Evolutionary conservation across 257 asterid genomes (phyloP).

Genomic region (Scutellaria galericulata): DNA sequence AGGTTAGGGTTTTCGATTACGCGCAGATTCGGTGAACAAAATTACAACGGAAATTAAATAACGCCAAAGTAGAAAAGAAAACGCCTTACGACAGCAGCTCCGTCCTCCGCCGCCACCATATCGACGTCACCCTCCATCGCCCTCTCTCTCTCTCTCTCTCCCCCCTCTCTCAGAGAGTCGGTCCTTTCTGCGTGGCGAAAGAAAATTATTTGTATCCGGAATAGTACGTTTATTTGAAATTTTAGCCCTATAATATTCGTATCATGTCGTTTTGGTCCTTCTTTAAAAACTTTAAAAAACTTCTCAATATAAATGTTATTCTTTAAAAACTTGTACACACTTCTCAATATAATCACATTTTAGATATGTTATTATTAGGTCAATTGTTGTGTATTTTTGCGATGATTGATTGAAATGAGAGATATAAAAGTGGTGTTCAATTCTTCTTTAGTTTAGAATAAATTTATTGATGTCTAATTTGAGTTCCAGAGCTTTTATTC

Average conservation of each 20-base stretch:
- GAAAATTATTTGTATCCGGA: neutral
- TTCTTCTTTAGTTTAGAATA: too few species aligned
- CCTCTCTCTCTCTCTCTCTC: slow-evolving; percentile 21
- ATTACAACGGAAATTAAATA: neutral
- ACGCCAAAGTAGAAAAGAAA: neutral
- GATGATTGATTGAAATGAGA: too few species aligned
- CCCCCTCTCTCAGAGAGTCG: slow-evolving; percentile 18
- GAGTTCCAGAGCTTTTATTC: too few species aligned
- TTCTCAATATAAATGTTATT: too few species aligned
- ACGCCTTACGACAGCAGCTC: slow-evolving; percentile 47
- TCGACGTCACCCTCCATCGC: slow-evolving; percentile 76
- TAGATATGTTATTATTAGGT: too few species aligned
- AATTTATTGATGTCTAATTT: too few species aligned
- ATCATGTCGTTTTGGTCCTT: neutral
- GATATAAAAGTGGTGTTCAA: too few species aligned
- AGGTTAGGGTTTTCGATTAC: slow-evolving; percentile 49
- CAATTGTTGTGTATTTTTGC: too few species aligned
- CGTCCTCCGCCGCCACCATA: slow-evolving; percentile 64
- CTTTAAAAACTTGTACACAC: too few species aligned
- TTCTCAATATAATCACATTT: too few species aligned
- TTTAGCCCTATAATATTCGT: slow-evolving; percentile 31
- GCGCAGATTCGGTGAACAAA: neutral
- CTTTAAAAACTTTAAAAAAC: too few species aligned
- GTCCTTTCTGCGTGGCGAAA: slow-evolving; percentile 5
- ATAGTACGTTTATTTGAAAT: neutral